Evolutionary conservation across 2,329 filamentous ascomycete genomes (phyloP).

Genomic region (Exophiala bonariae): DNA sequence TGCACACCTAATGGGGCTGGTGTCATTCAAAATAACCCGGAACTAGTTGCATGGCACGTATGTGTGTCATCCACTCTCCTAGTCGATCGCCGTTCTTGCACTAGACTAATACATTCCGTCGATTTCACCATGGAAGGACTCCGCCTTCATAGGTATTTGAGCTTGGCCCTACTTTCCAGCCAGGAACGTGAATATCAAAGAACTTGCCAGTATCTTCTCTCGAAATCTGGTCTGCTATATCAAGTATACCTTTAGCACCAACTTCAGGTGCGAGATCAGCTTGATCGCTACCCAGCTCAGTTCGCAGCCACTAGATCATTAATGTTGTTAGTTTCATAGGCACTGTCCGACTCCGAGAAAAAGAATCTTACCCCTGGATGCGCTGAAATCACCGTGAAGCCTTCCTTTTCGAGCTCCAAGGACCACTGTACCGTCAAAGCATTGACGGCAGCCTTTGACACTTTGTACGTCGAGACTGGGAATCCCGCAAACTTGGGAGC

Average conservation of each 20-base stretch:
- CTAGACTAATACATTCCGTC: too few species aligned
- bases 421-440: constrained; percentile 48
- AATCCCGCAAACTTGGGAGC: constrained; percentile 21
- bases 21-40: too few species aligned
- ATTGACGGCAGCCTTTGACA: constrained; percentile 51
- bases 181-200: constrained; percentile 38
- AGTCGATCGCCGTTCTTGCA: too few species aligned
- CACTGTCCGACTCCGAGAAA: neutral
- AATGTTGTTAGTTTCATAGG: neutral
- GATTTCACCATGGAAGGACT: constrained; percentile 10
- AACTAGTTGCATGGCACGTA: too few species aligned
- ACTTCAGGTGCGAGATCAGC: constrained; percentile 44
- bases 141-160: constrained; percentile 40
- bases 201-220: constrained; percentile 51
- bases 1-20: too few species aligned
- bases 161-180: constrained; percentile 31
- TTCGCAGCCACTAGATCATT: constrained; percentile 36
- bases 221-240: constrained; percentile 47
- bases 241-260: constrained; percentile 39
- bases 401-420: constrained; percentile 35
- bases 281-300: constrained; percentile 21
- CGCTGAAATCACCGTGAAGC: constrained; percentile 44
- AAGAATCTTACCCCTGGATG: constrained; percentile 35
- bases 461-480: constrained; percentile 35
- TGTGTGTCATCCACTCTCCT: too few species aligned